These are phyloP conservation scores for Pythium utonaiense DNA, from an alignment of 352 stramenopile species.

Conservation along the genomic window DNA sequence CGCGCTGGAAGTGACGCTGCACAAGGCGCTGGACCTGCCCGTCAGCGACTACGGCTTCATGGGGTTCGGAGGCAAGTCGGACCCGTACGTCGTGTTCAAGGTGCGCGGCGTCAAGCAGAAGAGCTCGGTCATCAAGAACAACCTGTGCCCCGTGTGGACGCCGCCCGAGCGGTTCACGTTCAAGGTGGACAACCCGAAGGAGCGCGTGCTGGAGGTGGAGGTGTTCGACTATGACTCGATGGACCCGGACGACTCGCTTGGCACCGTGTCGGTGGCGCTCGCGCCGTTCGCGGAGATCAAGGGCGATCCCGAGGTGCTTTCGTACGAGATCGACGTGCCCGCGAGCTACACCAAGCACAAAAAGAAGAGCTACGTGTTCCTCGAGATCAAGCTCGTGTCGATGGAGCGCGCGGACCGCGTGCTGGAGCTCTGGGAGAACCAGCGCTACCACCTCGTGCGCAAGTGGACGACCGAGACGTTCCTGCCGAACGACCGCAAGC, in stretches of 20 bases:
- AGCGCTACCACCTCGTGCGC: conserved; percentile 73
- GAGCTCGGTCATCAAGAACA: conserved; percentile 53
- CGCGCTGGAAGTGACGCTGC: conserved; percentile 64
- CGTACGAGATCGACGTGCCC: conserved; percentile 62
- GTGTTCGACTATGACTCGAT: conserved; percentile 74
- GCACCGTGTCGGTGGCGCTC: conserved; percentile 51
- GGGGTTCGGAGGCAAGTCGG: conserved; percentile 70
- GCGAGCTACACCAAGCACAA: conserved; percentile 53
- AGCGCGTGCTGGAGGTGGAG: conserved; percentile 54
- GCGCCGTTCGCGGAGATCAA: conserved; percentile 39
- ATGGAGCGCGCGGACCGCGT: conserved; percentile 54
- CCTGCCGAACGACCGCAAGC: conserved; percentile 57
- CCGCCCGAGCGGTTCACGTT: conserved; percentile 66
- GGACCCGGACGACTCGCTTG: conserved; percentile 78
- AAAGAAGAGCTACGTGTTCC: conserved; percentile 65
- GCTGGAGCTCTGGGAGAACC: conserved; percentile 83
- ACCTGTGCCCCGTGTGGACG: conserved; percentile 68
- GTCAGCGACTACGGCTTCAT: conserved; percentile 57
- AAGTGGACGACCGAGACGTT: conserved; percentile 70
- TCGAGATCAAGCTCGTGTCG: conserved; percentile 70
- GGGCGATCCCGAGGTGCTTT: conserved; percentile 43
- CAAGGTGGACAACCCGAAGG: conserved; percentile 49
- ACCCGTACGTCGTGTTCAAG: conserved; percentile 80
- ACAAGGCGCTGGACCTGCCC: conserved; percentile 63
- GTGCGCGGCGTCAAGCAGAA: conserved; percentile 61